Conservation (phyloP, 495 filamentous ascomycete genomes). For the Melanomma pulvis-pyrius region DNA sequence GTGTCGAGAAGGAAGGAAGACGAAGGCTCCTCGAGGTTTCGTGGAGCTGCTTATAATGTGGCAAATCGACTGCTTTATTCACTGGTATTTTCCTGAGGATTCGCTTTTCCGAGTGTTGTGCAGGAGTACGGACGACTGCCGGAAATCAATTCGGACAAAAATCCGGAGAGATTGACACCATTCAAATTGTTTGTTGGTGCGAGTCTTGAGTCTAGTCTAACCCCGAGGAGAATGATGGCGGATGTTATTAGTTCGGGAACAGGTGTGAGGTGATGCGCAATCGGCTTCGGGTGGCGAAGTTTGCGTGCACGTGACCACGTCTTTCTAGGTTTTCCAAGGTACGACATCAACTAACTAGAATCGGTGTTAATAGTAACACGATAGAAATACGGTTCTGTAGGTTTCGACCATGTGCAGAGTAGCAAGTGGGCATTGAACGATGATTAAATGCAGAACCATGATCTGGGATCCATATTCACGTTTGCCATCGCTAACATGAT, state of each 20-base stretch:
- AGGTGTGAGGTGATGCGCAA: neutral
- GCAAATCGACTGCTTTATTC: neutral
- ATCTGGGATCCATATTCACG: too few relatives aligned
- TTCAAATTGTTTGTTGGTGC: neutral
- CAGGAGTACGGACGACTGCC: constrained; percentile 11
- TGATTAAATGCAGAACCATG: too few relatives aligned
- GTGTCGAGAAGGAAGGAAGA: neutral
- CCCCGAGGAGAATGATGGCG: neutral
- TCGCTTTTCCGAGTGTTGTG: neutral
- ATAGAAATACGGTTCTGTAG: neutral
- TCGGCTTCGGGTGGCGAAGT: neutral
- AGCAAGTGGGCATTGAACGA: too few relatives aligned
- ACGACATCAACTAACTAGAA: too few relatives aligned
- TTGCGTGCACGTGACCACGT: neutral
- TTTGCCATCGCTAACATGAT: too few relatives aligned
- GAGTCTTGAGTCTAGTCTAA: neutral
- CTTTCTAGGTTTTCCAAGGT: too few relatives aligned
- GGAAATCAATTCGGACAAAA: constrained; percentile 12
- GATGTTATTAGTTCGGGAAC: too few relatives aligned
- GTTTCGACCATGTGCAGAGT: too few relatives aligned
- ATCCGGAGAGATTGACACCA: neutral
- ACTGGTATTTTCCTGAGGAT: neutral
- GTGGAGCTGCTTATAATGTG: neutral
- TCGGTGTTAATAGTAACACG: neutral
- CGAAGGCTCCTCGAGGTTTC: neutral